These are phyloP conservation scores for Penicillium steckii DNA, from an alignment of 495 filamentous ascomycete genomes.

Conservation along the genomic window DNA sequence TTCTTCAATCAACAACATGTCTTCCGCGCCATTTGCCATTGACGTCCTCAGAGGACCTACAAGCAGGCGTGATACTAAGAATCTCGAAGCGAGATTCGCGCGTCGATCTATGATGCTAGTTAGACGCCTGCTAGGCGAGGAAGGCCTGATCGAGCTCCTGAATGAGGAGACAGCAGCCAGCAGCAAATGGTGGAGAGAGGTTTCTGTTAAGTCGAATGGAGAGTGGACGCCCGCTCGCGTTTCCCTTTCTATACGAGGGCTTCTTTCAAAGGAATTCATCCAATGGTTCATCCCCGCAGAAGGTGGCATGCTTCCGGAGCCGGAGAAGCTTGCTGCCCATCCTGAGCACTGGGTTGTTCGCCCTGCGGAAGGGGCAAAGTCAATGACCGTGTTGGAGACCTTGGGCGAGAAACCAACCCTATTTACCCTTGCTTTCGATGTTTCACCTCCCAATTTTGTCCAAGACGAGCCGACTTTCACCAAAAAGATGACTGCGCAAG, in stretches of 20 bases:
- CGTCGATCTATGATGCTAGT: not conserved
- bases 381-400: not conserved
- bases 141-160: not conserved
- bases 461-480: not conserved
- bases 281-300: not conserved
- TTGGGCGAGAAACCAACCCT: not conserved
- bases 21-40: not conserved
- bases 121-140: not conserved
- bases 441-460: not conserved
- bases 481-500: not conserved
- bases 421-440: not conserved
- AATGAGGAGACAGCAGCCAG: not conserved
- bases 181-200: not conserved
- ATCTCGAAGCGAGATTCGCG: not conserved
- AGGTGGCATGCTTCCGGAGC: not conserved
- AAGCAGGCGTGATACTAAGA: not conserved
- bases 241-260: not conserved
- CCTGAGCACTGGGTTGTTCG: conserved; percentile 2
- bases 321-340: not conserved
- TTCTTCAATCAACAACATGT: no score
- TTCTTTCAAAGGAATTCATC: not conserved
- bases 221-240: not conserved
- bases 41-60: not conserved
- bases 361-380: not conserved
- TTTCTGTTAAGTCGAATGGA: not conserved